Conservation (phyloP, 441 rosid genomes). For the Hura crepitans region DNA sequence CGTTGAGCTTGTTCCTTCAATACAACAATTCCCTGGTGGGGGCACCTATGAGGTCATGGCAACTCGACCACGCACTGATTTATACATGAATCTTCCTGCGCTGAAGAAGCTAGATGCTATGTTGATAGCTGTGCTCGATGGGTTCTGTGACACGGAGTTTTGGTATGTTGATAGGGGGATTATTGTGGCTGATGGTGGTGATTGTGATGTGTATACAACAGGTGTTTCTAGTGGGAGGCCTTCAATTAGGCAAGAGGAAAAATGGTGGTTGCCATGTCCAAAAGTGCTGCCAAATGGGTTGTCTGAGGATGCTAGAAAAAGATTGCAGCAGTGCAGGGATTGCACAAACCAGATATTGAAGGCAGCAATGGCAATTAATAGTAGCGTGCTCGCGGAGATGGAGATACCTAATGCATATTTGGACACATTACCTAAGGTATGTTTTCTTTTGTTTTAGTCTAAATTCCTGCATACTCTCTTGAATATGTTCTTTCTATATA, state of each 20-base stretch:
- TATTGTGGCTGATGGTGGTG: slow-evolving; percentile 52
- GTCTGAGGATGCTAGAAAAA: slow-evolving; percentile 73
- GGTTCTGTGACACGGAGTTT: slow-evolving; percentile 64
- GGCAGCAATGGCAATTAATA: slow-evolving; percentile 97
- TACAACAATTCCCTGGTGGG: slow-evolving; percentile 93
- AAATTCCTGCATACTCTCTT: not conserved
- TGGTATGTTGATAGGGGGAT: slow-evolving; percentile 94
- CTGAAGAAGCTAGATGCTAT: slow-evolving; percentile 93
- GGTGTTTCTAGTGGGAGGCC: slow-evolving; percentile 53
- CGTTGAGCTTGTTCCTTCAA: slow-evolving; percentile 92
- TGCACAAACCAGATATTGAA: slow-evolving; percentile 87
- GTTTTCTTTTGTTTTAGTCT: not conserved
- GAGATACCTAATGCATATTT: slow-evolving; percentile 80
- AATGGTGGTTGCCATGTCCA: slow-evolving; percentile 98
- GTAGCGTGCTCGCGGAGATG: slow-evolving; percentile 81
- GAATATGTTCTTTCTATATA: not conserved
- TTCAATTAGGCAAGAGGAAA: slow-evolving; percentile 88
- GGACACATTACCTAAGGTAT: slow-evolving; percentile 87
- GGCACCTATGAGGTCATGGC: slow-evolving; percentile 91
- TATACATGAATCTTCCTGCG: slow-evolving; percentile 82
- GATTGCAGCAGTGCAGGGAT: slow-evolving; percentile 78
- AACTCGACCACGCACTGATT: slow-evolving; percentile 77
- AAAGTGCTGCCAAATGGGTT: slow-evolving; percentile 72
- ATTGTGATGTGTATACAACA: slow-evolving; percentile 42
- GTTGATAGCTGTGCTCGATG: slow-evolving; percentile 76